These are phyloP conservation scores for Exophiala dermatitidis DNA, from an alignment of 2,329 filamentous ascomycete genomes.

Conservation along the genomic window DNA sequence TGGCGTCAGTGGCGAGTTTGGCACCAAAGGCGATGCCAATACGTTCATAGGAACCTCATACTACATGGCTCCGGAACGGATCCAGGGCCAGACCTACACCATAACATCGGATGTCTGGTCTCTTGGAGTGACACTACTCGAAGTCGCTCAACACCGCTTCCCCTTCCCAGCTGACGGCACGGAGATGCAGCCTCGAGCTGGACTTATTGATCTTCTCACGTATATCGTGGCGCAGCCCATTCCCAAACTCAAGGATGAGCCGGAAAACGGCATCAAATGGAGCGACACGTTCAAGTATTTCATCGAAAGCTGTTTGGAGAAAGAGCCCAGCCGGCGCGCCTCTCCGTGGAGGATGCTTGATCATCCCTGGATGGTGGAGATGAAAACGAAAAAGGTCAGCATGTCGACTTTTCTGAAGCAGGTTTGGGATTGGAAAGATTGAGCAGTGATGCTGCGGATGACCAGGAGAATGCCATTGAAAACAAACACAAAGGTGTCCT, in stretches of 20 bases:
- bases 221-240: constrained; percentile 96
- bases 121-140: constrained; percentile 89
- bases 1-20: constrained; percentile 94
- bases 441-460: constrained; percentile 16
- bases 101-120: constrained; percentile 99
- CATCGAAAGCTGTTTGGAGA: constrained; percentile 97
- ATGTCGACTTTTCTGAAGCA: constrained; percentile 90
- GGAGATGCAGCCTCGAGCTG: constrained; percentile 87
- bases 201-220: constrained; percentile 87
- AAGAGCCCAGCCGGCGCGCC: constrained; percentile 76
- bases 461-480: background rate
- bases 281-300: constrained; percentile 98
- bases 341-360: constrained; percentile 98
- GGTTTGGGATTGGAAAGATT: constrained; percentile 94
- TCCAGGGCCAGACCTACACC: constrained; percentile 94
- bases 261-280: constrained; percentile 82
- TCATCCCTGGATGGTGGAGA: constrained; percentile 97
- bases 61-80: constrained; percentile 98
- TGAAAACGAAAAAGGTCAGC: constrained; percentile 92
- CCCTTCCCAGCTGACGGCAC: constrained; percentile 96
- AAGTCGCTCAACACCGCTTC: constrained; percentile 98
- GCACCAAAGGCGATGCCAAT: constrained; percentile 96
- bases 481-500: too few relatives aligned
- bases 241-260: constrained; percentile 91
- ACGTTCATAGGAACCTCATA: constrained; percentile 98